Conservation (phyloP, 805 yeast species). For the Metschnikowia picachoensis region DNA sequence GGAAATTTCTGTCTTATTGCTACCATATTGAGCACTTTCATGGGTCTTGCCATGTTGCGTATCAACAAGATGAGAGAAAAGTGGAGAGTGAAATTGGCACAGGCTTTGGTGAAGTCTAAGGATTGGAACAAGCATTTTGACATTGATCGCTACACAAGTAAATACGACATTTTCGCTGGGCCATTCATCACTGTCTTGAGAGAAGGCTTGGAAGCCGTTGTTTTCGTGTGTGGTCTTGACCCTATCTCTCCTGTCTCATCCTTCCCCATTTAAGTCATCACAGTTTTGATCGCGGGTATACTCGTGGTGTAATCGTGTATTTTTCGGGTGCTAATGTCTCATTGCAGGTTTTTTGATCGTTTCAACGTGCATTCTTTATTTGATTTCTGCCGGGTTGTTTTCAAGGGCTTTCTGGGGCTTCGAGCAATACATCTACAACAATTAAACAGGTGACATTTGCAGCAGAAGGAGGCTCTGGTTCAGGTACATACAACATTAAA, state of each 20-base stretch:
- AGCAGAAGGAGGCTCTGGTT: slow-evolving; percentile 86
- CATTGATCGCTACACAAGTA: slow-evolving; percentile 54
- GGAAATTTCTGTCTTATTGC: slow-evolving; percentile 92
- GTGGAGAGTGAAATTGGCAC: slow-evolving; percentile 94
- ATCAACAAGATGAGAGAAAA: slow-evolving; percentile 94
- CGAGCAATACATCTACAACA: slow-evolving; percentile 61
- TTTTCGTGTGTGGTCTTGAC: slow-evolving; percentile 44
- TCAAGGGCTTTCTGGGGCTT: slow-evolving; percentile 92
- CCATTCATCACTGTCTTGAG: slow-evolving; percentile 89
- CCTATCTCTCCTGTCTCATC: slow-evolving; percentile 35
- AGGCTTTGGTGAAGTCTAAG: slow-evolving; percentile 56
- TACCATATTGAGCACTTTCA: slow-evolving; percentile 77
- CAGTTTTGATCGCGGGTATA: slow-evolving; percentile 78
- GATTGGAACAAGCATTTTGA: slow-evolving; percentile 39
- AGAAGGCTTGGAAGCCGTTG: slow-evolving; percentile 72
- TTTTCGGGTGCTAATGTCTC: slow-evolving; percentile 78
- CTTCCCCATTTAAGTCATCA: slow-evolving; percentile 86
- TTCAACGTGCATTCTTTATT: slow-evolving; percentile 83
- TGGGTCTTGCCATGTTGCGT: slow-evolving; percentile 97
- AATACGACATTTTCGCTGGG: slow-evolving; percentile 82
- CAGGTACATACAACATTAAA: slow-evolving; percentile 84
- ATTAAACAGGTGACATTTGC: slow-evolving; percentile 86
- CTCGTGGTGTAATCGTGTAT: slow-evolving; percentile 62
- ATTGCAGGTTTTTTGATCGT: slow-evolving; percentile 79
- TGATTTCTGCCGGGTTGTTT: slow-evolving; percentile 88